Evolutionary conservation across 352 stramenopile species (phyloP).

Genomic region (Saprolegnia parasitica): DNA sequence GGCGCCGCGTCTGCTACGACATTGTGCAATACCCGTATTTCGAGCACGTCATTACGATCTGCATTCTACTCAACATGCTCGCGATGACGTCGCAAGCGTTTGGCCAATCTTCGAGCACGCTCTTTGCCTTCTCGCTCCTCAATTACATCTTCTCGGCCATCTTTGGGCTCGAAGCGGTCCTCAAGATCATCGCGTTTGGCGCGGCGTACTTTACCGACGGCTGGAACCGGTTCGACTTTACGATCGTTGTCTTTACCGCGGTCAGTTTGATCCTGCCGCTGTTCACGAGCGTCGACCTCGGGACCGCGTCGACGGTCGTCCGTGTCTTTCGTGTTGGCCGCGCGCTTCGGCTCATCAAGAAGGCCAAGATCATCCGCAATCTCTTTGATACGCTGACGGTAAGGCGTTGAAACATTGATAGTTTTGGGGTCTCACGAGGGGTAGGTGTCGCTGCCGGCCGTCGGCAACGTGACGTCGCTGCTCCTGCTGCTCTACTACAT

Average conservation of each 20-base stretch:
- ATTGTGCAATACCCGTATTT: constrained; percentile 67
- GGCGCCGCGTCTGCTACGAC: constrained; percentile 56
- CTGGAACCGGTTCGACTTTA: constrained; percentile 89
- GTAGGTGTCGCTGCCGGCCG: constrained; percentile 66
- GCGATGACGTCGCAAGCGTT: constrained; percentile 87
- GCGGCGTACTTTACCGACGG: constrained; percentile 75
- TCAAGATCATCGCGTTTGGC: constrained; percentile 83
- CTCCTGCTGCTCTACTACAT: constrained; percentile 93
- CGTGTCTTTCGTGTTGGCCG: constrained; percentile 88
- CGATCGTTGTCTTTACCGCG: constrained; percentile 58
- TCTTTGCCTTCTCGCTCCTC: constrained; percentile 78
- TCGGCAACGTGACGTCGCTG: constrained; percentile 89
- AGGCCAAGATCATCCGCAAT: constrained; percentile 87
- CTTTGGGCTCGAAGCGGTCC: constrained; percentile 82
- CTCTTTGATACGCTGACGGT: constrained; percentile 86
- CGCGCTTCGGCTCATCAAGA: constrained; percentile 77
- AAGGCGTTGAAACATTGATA: too few species aligned
- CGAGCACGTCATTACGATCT: constrained; percentile 85
- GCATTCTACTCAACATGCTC: constrained; percentile 88
- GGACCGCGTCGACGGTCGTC: constrained; percentile 72
- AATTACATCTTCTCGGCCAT: constrained; percentile 87
- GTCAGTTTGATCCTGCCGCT: constrained; percentile 55
- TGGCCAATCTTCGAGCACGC: constrained; percentile 87
- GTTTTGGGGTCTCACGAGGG: too few species aligned
- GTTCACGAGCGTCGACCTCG: constrained; percentile 49